Percentiles rank a stretch among this genome's conserved stretches.
These are phyloP conservation scores for Kwoniella heveanensis DNA, from an alignment of 768 basidiomycete genomes.

Conservation along the genomic window DNA sequence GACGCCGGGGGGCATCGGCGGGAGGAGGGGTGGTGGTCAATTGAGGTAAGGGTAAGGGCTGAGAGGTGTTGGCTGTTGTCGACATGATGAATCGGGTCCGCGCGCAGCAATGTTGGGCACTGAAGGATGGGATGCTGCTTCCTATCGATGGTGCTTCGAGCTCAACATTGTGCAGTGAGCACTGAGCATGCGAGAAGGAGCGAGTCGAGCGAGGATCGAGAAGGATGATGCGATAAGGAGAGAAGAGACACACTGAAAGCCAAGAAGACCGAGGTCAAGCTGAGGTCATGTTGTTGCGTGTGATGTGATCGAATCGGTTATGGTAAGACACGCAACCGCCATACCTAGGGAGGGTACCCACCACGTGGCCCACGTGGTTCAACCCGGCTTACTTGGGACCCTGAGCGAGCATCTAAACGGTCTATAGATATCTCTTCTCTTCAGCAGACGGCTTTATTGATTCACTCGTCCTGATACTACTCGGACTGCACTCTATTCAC, in stretches of 20 bases:
- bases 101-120: neutral
- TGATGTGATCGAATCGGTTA: neutral
- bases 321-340: neutral
- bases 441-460: too few species aligned
- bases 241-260: neutral
- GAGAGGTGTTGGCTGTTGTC: conserved; percentile 2
- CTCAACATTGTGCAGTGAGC: neutral
- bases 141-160: neutral
- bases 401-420: too few species aligned
- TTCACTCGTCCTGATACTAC: too few species aligned
- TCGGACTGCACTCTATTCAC: too few species aligned
- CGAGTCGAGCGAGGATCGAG: too few species aligned
- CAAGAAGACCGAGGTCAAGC: neutral
- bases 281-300: neutral
- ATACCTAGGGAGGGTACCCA: too few species aligned
- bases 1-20: conserved; percentile 29
- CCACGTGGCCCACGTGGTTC: too few species aligned
- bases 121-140: neutral
- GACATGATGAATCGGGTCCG: neutral
- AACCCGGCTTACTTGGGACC: too few species aligned
- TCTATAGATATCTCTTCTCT: too few species aligned
- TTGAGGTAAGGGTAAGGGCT: neutral
- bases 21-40: conserved; percentile 21
- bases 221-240: neutral
- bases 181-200: too few species aligned